Percentiles rank a stretch among this genome's conserved stretches.
Evolutionary conservation across 495 filamentous ascomycete genomes (phyloP).

Genomic region (Tuber indicum): DNA sequence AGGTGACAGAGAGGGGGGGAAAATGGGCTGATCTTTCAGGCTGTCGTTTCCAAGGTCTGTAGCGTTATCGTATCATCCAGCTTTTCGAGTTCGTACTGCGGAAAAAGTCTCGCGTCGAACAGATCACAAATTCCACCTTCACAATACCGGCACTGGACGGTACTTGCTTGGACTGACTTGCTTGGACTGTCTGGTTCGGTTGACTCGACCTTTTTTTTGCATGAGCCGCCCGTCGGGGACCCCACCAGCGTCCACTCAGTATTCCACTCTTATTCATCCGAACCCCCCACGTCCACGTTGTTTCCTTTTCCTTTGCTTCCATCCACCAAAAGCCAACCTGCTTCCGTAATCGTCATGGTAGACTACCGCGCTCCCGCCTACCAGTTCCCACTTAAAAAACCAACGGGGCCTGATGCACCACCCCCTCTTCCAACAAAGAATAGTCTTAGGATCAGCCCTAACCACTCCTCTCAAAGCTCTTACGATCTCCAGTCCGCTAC

Average conservation of each 20-base stretch:
- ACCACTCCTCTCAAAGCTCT: conserved; percentile 23
- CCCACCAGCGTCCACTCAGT: conserved; percentile 7
- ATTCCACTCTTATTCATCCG: conserved; percentile 19
- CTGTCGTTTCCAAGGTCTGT: conserved; percentile 21
- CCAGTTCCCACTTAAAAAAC: conserved; percentile 35
- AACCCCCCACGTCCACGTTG: conserved; percentile 23
- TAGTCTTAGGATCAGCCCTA: conserved; percentile 28
- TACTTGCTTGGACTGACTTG: not conserved
- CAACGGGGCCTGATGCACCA: conserved; percentile 10
- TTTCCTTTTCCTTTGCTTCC: conserved; percentile 12
- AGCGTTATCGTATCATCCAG: conserved; percentile 26
- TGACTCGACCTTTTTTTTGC: conserved; percentile 15
- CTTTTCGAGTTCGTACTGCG: not conserved
- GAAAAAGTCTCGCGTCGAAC: conserved; percentile 2
- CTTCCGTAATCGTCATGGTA: conserved; percentile 32
- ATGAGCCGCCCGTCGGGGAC: conserved; percentile 12
- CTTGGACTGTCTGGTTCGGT: conserved; percentile 14
- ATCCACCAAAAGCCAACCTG: conserved; percentile 11
- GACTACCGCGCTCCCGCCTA: conserved; percentile 37
- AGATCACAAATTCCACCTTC: conserved; percentile 11
- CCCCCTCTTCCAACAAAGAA: conserved; percentile 21
- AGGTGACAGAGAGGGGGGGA: not conserved
- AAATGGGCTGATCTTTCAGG: conserved; percentile 28
- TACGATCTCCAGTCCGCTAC: conserved; percentile 29
- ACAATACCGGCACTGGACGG: conserved; percentile 17